These are phyloP conservation scores for Pseudoneurospora amorphoporcata DNA, from an alignment of 495 filamentous ascomycete species.

Conservation along the genomic window DNA sequence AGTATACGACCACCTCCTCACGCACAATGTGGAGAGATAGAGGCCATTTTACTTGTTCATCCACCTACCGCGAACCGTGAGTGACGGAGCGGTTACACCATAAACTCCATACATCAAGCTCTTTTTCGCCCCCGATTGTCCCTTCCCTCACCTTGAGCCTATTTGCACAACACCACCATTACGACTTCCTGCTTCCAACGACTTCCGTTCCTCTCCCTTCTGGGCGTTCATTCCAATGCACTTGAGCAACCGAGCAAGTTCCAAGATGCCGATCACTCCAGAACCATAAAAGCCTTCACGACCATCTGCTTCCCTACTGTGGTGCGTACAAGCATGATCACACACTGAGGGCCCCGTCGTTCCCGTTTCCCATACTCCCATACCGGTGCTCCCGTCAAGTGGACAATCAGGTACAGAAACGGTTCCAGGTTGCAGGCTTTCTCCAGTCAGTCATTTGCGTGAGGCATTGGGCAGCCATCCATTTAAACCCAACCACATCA, in stretches of 20 bases:
- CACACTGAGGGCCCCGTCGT: neutral
- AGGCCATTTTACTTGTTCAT: neutral
- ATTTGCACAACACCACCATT: neutral
- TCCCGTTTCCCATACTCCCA: neutral
- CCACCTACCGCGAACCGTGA: neutral
- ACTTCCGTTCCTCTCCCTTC: neutral
- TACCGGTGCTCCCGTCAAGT: neutral
- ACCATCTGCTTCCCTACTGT: neutral
- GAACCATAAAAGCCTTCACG: neutral
- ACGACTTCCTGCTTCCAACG: neutral
- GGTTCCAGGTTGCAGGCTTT: neutral
- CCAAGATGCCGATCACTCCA: neutral
- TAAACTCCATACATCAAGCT: neutral
- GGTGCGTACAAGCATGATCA: neutral
- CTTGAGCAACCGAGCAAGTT: neutral
- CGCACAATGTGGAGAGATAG: neutral
- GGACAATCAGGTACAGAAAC: neutral
- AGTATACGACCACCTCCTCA: neutral
- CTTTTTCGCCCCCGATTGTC: neutral
- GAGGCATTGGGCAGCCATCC: neutral
- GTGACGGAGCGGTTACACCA: neutral
- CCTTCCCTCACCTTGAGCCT: neutral
- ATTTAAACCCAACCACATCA: neutral
- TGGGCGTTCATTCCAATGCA: neutral
- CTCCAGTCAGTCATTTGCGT: neutral